Evolutionary conservation across 257 asterid species (phyloP).

Genomic region (Ballota nigra): DNA sequence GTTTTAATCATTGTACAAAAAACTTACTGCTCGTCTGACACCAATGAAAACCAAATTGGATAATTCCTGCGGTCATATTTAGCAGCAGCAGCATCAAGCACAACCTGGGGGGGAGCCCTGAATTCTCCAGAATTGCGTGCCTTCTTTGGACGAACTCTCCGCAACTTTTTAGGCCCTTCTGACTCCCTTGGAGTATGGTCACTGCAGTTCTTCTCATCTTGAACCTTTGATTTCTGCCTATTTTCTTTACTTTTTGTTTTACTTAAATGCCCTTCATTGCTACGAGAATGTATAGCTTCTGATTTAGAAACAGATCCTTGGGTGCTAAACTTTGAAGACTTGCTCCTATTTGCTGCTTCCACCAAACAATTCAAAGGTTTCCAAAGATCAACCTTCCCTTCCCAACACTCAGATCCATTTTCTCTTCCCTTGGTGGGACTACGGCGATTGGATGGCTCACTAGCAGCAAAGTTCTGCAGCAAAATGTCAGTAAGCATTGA

Average conservation of each 20-base stretch:
- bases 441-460: conserved; percentile 53
- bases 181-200: conserved; percentile 54
- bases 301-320: conserved; percentile 64
- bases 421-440: conserved; percentile 49
- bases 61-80: conserved; percentile 51
- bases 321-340: conserved; percentile 56
- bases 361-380: conserved; percentile 92
- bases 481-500: conserved; percentile 23
- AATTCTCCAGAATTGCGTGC: conserved; percentile 50
- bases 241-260: conserved; percentile 63
- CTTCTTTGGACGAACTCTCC: conserved; percentile 69
- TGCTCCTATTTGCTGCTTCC: conserved; percentile 94
- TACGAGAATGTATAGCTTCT: conserved; percentile 48
- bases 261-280: conserved; percentile 47
- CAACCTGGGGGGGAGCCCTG: conserved; percentile 63
- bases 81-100: conserved; percentile 61
- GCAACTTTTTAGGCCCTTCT: conserved; percentile 68
- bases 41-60: conserved; percentile 93
- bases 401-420: conserved; percentile 58
- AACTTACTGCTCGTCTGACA: conserved; percentile 77
- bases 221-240: conserved; percentile 57
- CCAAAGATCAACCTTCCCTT: conserved; percentile 86
- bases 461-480: conserved; percentile 59
- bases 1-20: conserved; percentile 10
- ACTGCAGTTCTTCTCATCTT: conserved; percentile 50